Conservation (phyloP, 345 rosid genomes). For the Acer negundo region DNA sequence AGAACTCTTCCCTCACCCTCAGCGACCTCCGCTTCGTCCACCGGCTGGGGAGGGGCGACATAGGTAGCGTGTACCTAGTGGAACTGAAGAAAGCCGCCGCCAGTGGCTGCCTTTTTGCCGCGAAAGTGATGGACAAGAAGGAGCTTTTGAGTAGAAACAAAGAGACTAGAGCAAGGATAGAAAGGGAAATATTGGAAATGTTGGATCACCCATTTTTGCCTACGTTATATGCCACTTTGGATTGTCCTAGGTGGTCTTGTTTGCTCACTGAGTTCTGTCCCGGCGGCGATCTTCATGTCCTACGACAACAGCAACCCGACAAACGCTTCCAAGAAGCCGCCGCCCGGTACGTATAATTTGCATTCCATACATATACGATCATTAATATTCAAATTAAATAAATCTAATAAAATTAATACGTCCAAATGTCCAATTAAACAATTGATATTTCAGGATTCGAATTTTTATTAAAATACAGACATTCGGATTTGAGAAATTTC, state of each 20-base stretch:
- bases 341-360: slow-evolving; percentile 49
- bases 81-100: slow-evolving; percentile 50
- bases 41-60: slow-evolving; percentile 88
- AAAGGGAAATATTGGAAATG: slow-evolving; percentile 66
- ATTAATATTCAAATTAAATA: too few species aligned
- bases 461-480: too few species aligned
- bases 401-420: too few species aligned
- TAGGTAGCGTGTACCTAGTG: slow-evolving; percentile 83
- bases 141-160: slow-evolving; percentile 68
- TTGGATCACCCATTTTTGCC: slow-evolving; percentile 91
- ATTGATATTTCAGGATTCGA: too few species aligned
- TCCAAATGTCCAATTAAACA: too few species aligned
- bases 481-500: too few species aligned
- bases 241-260: slow-evolving; percentile 72
- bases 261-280: slow-evolving; percentile 81
- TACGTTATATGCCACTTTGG: slow-evolving; percentile 66
- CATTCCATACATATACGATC: background rate
- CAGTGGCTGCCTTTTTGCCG: slow-evolving; percentile 64
- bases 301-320: slow-evolving; percentile 65
- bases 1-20: slow-evolving; percentile 39
- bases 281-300: slow-evolving; percentile 84
- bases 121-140: slow-evolving; percentile 82
- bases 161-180: slow-evolving; percentile 63
- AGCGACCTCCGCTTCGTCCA: slow-evolving; percentile 59
- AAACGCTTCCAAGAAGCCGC: slow-evolving; percentile 70